Conservation (phyloP, 495 filamentous ascomycete genomes). For the Penicillium longicatenatum region DNA sequence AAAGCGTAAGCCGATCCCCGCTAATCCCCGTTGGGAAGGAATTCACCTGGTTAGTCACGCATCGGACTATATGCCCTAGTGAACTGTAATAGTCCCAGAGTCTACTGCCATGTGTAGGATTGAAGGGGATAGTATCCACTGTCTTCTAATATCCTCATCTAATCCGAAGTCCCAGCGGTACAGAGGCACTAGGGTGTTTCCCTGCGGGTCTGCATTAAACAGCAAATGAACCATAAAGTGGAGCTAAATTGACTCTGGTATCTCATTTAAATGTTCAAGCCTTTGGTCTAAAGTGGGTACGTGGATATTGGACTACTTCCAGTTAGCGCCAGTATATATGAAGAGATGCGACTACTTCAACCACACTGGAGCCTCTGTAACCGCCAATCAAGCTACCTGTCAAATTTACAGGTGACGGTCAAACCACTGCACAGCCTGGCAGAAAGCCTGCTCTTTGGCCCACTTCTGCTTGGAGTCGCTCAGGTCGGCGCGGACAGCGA, state of each 20-base stretch:
- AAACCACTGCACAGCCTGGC: slow-evolving; percentile 81
- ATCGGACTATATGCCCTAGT: no score
- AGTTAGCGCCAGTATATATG: not conserved
- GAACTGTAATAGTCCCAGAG: no score
- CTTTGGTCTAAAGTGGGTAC: not conserved
- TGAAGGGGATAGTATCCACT: no score
- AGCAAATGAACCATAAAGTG: not conserved
- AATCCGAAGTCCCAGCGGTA: no score
- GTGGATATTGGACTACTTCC: not conserved
- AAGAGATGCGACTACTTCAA: not conserved
- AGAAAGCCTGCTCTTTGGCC: slow-evolving; percentile 84
- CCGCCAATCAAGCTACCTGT: not conserved
- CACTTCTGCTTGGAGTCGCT: slow-evolving; percentile 63
- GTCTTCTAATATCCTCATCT: no score
- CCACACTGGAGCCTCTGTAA: not conserved
- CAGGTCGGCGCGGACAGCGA: slow-evolving; percentile 70
- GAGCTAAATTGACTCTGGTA: not conserved
- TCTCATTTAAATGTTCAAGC: no score
- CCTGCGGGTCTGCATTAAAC: not conserved
- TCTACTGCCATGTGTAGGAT: no score
- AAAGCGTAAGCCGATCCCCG: slow-evolving; percentile 17
- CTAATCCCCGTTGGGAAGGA: slow-evolving; percentile 18
- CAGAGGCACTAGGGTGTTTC: no score
- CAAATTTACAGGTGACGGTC: slow-evolving; percentile 54
- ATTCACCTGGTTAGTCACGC: not conserved